A percentile compares a stretch with the other conserved stretches of the same genome.
Evolutionary conservation across 176 grass and related monocot species (phyloP).

Genomic region (Neostapfia colusana): DNA sequence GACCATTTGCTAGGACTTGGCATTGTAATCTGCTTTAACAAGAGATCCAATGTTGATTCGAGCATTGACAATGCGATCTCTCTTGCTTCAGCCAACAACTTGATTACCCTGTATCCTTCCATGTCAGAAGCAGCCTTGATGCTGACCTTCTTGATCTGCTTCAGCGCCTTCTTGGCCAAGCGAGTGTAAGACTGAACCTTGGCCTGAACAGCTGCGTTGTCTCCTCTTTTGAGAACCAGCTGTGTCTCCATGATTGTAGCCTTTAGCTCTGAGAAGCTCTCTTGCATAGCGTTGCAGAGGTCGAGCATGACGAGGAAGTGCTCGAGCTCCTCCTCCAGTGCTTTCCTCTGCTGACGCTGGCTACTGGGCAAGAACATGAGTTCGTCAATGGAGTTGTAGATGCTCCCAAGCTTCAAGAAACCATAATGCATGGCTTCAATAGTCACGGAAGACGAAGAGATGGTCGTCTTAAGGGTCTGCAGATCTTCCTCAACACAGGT

Average conservation of each 20-base stretch:
- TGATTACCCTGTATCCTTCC: conserved; percentile 18
- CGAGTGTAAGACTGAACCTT: background rate
- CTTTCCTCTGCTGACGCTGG: conserved; percentile 22
- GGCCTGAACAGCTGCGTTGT: no score
- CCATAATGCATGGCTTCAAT: background rate
- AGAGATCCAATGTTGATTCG: background rate
- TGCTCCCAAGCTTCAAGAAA: conserved; percentile 13
- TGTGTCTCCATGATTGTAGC: background rate
- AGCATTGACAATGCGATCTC: conserved; percentile 15
- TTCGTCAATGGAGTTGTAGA: conserved; percentile 26
- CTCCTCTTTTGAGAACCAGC: background rate
- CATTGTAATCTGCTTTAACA: background rate
- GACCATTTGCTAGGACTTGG: conserved; percentile 28
- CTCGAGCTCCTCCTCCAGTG: conserved; percentile 34
- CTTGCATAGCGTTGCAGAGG: conserved; percentile 3
- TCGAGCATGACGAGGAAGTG: conserved; percentile 32
- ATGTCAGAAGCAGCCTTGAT: conserved; percentile 6
- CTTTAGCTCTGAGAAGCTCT: conserved; percentile 22
- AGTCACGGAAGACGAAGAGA: conserved; percentile 15
- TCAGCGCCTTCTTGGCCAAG: conserved; percentile 12
- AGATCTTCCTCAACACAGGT: background rate
- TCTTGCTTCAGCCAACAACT: conserved; percentile 24
- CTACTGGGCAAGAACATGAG: conserved; percentile 13
- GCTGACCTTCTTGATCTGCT: conserved; percentile 18
- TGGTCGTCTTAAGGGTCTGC: background rate